These are phyloP conservation scores for Parafenestella ontariensis DNA, from an alignment of 2,329 filamentous ascomycete species.

Conservation along the genomic window DNA sequence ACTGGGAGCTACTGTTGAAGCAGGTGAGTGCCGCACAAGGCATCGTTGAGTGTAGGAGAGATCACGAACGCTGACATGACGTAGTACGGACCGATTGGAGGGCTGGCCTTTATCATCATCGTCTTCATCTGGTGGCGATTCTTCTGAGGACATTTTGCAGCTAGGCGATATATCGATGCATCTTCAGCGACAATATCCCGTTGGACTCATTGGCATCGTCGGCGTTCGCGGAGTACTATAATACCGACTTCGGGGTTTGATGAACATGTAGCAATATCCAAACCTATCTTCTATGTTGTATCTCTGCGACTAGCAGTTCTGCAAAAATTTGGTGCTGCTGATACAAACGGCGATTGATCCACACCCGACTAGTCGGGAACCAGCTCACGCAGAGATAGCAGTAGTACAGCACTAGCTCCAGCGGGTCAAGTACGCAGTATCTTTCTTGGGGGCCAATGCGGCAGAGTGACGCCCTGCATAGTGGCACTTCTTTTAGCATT, in stretches of 20 bases:
- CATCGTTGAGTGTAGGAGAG: background rate
- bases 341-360: background rate
- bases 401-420: too few species aligned
- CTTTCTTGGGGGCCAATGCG: too few species aligned
- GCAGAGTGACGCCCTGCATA: too few species aligned
- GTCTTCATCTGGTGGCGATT: slow-evolving; percentile 93
- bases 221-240: slow-evolving; percentile 16
- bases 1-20: slow-evolving; percentile 96
- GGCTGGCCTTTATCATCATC: slow-evolving; percentile 79
- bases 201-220: background rate
- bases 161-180: background rate
- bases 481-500: too few species aligned
- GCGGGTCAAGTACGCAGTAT: too few species aligned
- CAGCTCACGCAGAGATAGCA: background rate
- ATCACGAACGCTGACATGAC: slow-evolving; percentile 12
- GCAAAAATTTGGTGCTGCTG: background rate
- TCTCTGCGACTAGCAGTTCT: background rate
- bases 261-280: slow-evolving; percentile 29
- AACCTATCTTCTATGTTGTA: background rate
- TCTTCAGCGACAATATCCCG: background rate
- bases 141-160: slow-evolving; percentile 62
- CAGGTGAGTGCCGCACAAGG: slow-evolving; percentile 61
- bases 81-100: slow-evolving; percentile 87
- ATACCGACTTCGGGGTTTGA: background rate
- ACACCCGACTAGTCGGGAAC: background rate